phyloP scores from a whole-genome alignment of 2,329 filamentous ascomycete genomes.

The Metarhizium album region DNA sequence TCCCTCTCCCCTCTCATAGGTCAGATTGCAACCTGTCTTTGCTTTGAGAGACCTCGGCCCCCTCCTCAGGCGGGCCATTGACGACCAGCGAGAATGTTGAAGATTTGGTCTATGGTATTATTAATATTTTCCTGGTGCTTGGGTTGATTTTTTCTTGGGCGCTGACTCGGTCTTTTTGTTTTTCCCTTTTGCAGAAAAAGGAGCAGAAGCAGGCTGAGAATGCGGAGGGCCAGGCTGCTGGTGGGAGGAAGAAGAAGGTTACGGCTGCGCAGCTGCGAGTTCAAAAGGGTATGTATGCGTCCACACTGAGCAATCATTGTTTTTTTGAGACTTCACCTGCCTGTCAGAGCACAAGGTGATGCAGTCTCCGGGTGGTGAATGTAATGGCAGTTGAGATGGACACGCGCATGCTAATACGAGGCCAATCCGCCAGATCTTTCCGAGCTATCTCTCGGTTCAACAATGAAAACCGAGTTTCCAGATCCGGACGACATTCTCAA shows the following conservation, averaged over 20 bases:
- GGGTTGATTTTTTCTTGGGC: background rate
- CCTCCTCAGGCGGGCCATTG: conserved; percentile 7
- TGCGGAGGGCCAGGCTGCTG: conserved; percentile 57
- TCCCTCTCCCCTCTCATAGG: background rate
- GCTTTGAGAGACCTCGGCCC: background rate
- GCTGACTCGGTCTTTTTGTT: conserved; percentile 6
- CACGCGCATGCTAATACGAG: background rate
- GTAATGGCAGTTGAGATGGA: background rate
- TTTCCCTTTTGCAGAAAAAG: conserved; percentile 57
- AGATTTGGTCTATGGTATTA: conserved; percentile 96
- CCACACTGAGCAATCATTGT: background rate
- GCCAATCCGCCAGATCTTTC: conserved; percentile 51
- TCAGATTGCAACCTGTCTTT: background rate
- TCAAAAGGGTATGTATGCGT: conserved; percentile 63
- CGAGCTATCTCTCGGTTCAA: conserved; percentile 66
- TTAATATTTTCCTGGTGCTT: background rate
- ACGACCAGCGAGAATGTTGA: conserved; percentile 63
- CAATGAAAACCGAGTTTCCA: conserved; percentile 73
- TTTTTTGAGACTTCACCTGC: background rate
- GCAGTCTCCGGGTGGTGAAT: background rate
- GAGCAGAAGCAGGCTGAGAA: conserved; percentile 92
- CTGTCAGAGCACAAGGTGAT: background rate
- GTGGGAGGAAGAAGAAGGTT: conserved; percentile 94
- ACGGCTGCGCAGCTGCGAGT: conserved; percentile 91
- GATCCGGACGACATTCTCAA: conserved; percentile 79